A percentile compares a stretch with the other conserved stretches of the same genome.
These are phyloP conservation scores for Tardiomyces digboiensis DNA, from an alignment of 1,139 yeast species.

Conservation along the genomic window DNA sequence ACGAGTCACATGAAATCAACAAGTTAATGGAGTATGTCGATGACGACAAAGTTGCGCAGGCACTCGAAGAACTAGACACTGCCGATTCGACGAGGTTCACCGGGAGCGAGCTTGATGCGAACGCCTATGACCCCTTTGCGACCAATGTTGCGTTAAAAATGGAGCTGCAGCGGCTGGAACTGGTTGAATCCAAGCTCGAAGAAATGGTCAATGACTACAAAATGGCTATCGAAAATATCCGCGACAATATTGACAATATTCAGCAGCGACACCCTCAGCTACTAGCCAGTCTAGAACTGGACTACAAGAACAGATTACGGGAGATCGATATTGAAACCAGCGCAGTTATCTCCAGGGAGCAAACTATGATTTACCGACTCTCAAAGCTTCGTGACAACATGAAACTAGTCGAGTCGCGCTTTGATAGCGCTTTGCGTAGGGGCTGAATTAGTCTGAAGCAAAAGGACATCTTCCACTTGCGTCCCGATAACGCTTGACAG, in stretches of 20 bases:
- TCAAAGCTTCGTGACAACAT: background rate
- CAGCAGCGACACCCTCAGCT: background rate
- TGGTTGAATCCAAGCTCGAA: background rate
- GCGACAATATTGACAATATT: background rate
- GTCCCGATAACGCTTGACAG: no score
- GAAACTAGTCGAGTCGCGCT: background rate
- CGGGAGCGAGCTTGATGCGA: constrained; percentile 1
- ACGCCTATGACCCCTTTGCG: background rate
- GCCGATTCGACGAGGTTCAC: constrained; percentile 4
- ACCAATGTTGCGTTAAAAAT: constrained; percentile 1
- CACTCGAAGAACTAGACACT: constrained; percentile 1
- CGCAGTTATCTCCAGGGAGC: background rate
- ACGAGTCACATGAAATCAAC: constrained; percentile 1
- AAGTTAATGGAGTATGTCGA: constrained; percentile 5
- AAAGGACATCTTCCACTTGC: no score
- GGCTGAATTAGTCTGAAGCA: no score
- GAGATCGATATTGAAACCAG: background rate
- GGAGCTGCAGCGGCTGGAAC: constrained; percentile 8
- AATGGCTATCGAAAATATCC: background rate
- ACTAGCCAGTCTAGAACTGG: background rate
- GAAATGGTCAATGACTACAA: background rate
- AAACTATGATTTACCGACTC: background rate
- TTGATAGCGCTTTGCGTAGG: background rate
- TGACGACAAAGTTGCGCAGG: background rate
- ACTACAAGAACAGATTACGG: background rate